phyloP scores from a whole-genome alignment of 1,284 basidiomycete species.

The Coriolopsis trogii region DNA sequence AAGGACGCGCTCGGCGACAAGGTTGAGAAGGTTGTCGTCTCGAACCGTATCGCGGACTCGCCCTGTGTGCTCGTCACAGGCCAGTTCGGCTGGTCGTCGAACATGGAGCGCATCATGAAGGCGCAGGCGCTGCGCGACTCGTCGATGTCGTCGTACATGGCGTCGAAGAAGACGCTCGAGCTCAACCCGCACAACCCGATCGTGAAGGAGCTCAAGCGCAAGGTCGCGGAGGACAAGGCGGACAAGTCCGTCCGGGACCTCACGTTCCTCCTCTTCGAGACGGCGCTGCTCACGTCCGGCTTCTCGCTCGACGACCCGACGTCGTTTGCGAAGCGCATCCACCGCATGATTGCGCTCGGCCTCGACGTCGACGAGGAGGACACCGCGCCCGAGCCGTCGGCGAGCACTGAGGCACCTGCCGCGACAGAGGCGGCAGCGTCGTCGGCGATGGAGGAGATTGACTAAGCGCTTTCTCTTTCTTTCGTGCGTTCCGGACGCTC shows the following conservation, averaged over 20 bases:
- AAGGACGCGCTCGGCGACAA: constrained; percentile 99
- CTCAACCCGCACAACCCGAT: constrained; percentile 95
- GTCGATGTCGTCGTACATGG: constrained; percentile 99
- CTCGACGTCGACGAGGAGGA: constrained; percentile 83
- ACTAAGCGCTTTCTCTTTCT: constrained; percentile 49
- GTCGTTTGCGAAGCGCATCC: constrained; percentile 94
- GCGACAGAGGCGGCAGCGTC: constrained; percentile 61
- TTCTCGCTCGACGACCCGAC: constrained; percentile 96
- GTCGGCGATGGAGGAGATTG: constrained; percentile 87
- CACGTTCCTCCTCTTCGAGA: constrained; percentile 96
- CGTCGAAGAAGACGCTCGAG: constrained; percentile 98
- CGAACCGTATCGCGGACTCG: constrained; percentile 96
- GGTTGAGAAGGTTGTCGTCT: constrained; percentile 99
- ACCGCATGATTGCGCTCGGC: constrained; percentile 93
- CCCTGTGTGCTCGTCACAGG: constrained; percentile 98
- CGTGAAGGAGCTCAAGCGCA: constrained; percentile 94
- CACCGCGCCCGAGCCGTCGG: constrained; percentile 38
- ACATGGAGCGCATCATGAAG: constrained; percentile 99
- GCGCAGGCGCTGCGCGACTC: constrained; percentile 98
- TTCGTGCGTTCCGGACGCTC: too few relatives aligned
- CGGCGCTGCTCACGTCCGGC: constrained; percentile 90
- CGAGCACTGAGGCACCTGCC: constrained; percentile 46
- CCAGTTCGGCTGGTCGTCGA: constrained; percentile 99
- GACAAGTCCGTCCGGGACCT: constrained; percentile 99
- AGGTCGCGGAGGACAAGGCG: constrained; percentile 95